These are phyloP conservation scores for Suhomyces yuchorum DNA, from an alignment of 1,139 yeast species.

Conservation along the genomic window DNA sequence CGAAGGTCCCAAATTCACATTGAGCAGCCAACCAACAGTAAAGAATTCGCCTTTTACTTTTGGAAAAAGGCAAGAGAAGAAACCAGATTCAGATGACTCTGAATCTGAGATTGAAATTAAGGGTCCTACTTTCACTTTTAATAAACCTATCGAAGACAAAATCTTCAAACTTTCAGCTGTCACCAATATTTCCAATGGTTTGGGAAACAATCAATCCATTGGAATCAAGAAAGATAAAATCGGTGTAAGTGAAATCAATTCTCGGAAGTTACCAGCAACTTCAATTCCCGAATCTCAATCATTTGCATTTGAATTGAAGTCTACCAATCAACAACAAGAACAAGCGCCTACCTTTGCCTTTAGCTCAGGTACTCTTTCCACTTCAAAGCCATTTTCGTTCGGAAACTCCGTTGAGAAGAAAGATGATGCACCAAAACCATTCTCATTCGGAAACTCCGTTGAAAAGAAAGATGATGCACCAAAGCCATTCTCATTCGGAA, in stretches of 20 bases:
- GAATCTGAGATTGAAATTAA: slow-evolving; percentile 60
- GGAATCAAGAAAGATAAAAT: background rate
- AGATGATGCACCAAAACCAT: slow-evolving; percentile 7
- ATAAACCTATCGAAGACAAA: slow-evolving; percentile 48
- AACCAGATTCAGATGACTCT: slow-evolving; percentile 47
- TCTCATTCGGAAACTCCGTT: slow-evolving; percentile 6
- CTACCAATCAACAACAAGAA: background rate
- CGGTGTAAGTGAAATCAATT: background rate
- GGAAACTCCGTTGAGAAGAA: too few relatives aligned
- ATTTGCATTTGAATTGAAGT: background rate
- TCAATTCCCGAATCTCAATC: background rate
- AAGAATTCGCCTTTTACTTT: slow-evolving; percentile 62
- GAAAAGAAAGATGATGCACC: slow-evolving; percentile 6
- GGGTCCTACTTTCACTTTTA: slow-evolving; percentile 65
- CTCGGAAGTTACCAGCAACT: background rate
- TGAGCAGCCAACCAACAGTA: slow-evolving; percentile 54
- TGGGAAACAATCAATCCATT: background rate
- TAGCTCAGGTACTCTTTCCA: background rate
- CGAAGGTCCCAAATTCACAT: slow-evolving; percentile 67
- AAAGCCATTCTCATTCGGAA: slow-evolving; percentile 4
- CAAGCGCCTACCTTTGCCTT: background rate
- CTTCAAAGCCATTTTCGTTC: background rate
- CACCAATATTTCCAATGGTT: background rate
- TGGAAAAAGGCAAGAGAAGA: slow-evolving; percentile 45
- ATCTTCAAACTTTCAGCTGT: slow-evolving; percentile 47